Evolutionary conservation across 2,329 filamentous ascomycete species (phyloP).

Genomic region (Aquanectria penicillioides): DNA sequence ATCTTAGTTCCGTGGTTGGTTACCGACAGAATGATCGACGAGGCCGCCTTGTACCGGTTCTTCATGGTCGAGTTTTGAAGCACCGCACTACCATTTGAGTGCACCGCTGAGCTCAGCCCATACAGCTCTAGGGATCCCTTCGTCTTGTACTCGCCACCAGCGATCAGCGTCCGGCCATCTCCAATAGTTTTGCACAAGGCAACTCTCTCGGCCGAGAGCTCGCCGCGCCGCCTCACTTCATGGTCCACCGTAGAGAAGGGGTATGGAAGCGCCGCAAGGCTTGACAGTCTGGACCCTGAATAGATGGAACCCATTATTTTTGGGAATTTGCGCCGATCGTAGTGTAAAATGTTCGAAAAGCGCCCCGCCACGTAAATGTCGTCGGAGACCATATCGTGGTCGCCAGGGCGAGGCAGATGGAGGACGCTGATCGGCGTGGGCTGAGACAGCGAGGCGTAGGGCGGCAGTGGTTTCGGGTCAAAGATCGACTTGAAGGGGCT

Average conservation of each 20-base stretch:
- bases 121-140: slow-evolving; percentile 94
- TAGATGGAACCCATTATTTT: slow-evolving; percentile 81
- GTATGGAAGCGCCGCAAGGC: slow-evolving; percentile 75
- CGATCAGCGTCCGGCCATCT: slow-evolving; percentile 75
- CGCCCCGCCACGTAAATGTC: slow-evolving; percentile 91
- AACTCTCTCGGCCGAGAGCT: slow-evolving; percentile 65
- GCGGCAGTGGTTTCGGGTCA: slow-evolving; percentile 61
- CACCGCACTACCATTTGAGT: slow-evolving; percentile 39
- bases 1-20: slow-evolving; percentile 83
- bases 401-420: slow-evolving; percentile 72
- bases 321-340: slow-evolving; percentile 88
- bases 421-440: slow-evolving; percentile 85
- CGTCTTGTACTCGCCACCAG: slow-evolving; percentile 90
- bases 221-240: slow-evolving; percentile 64
- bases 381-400: slow-evolving; percentile 67
- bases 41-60: slow-evolving; percentile 85
- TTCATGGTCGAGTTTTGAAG: slow-evolving; percentile 65
- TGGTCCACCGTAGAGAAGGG: slow-evolving; percentile 72
- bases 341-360: slow-evolving; percentile 88
- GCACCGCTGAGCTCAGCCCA: slow-evolving; percentile 57
- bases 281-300: slow-evolving; percentile 83
- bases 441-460: slow-evolving; percentile 79
- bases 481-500: slow-evolving; percentile 55
- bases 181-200: slow-evolving; percentile 61
- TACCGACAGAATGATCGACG: slow-evolving; percentile 83